Evolutionary conservation across 106 monocot genomes (phyloP).

Genomic region (Apostasia shenzhenica): DNA sequence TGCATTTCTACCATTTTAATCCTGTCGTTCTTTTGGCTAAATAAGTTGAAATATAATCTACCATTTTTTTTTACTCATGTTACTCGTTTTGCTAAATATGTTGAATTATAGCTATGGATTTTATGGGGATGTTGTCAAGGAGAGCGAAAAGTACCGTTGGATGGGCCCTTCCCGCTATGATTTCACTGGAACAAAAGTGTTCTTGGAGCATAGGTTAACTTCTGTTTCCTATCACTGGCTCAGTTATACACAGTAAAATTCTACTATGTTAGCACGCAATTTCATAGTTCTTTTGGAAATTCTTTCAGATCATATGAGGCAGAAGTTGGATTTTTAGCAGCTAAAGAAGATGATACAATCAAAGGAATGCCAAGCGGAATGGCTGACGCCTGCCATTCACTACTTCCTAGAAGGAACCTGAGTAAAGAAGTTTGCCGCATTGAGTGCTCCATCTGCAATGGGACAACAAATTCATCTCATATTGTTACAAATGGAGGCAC

Average conservation of each 20-base stretch:
- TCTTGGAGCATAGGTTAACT: conserved; percentile 78
- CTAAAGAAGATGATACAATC: conserved; percentile 13
- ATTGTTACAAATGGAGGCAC: conserved; percentile 9
- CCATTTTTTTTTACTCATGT: no score
- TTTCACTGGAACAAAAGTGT: conserved; percentile 88
- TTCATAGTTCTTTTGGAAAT: not conserved
- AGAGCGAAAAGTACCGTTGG: conserved; percentile 94
- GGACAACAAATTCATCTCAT: conserved; percentile 8
- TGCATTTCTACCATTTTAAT: no score
- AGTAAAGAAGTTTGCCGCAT: conserved; percentile 35
- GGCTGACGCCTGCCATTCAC: conserved; percentile 4
- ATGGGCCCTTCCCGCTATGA: conserved; percentile 97
- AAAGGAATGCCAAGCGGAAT: conserved; percentile 2
- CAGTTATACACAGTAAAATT: not conserved
- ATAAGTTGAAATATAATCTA: no score
- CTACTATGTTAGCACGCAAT: not conserved
- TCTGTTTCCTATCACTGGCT: not conserved
- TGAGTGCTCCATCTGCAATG: conserved; percentile 52
- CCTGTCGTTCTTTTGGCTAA: no score
- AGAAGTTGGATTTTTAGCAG: conserved; percentile 58
- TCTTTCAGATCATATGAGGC: conserved; percentile 75
- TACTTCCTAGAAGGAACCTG: conserved; percentile 11
- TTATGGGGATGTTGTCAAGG: conserved; percentile 92
- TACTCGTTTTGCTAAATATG: not conserved
- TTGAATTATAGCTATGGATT: conserved; percentile 64